Base-by-base conservation (phyloP, 768 basidiomycete genomes). In the Pholiota microspora region DNA sequence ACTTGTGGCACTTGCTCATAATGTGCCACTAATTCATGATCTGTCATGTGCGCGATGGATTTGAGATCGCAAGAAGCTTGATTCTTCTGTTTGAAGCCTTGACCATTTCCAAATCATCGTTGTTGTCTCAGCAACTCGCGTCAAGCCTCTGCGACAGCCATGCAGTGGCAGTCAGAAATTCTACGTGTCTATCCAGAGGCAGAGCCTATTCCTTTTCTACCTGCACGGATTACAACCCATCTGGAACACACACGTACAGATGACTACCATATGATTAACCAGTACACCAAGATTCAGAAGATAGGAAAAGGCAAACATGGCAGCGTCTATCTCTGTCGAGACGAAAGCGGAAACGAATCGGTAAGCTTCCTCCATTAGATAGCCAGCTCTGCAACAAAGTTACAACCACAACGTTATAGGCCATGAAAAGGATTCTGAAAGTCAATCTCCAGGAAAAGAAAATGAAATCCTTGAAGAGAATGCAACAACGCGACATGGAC, bases 391-490 rank as follows among this genome's bases (percentile, higher is more conserved):
- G 45, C 24, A 38, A 46, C 12, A 25, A 3, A 42, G 16, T 51
- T 51, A 24, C 7, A 52, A 38, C 23, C 13, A 7, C 12, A 4
- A 36, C 38, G 50, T 28, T 25, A 47, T 56, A 90, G 89, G 88
- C 87, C 27, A 77, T 91, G 64, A 91, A 90, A 68, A 76, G 77
- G 56, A 81, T 90, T 36, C 79, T 78, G 63, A 81, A 86, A 54
- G 81, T 76, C 64, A 84, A 83, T 57, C 84, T 82, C 44, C 80
- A 81, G 61, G 84, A 82, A 62, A 84, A 84, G 64, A 81, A 84
- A 64, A 81, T 85, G 54, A 80, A 87, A 65, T 70, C 71, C 27
- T 71, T 83, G 29, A 71, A 75, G 55, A 69, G 77, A 53, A 80
- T 62, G 34, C 67, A 72, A 53, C 76, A 73, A 53, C 65, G 69